Percentiles rank a stretch among this genome's conserved stretches.
phyloP scores from a whole-genome alignment of 2,329 filamentous ascomycete genomes.

The Nemania diffusa region DNA sequence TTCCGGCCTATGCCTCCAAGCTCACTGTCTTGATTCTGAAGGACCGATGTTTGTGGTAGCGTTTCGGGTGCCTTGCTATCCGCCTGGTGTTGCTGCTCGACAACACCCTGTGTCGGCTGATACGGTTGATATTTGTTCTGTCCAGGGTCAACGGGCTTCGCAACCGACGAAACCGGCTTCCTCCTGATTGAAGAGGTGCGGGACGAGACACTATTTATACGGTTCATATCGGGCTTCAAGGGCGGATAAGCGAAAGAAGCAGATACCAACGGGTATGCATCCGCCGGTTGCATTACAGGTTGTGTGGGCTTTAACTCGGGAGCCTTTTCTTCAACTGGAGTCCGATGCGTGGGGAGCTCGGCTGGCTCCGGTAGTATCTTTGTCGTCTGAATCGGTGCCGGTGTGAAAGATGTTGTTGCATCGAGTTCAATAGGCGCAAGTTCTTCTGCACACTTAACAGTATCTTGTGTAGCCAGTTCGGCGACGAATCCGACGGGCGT shows the following conservation, averaged over 20 bases:
- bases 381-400: slow-evolving; percentile 28
- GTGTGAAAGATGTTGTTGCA: slow-evolving; percentile 38
- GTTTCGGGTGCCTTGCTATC: slow-evolving; percentile 32
- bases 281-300: slow-evolving; percentile 33
- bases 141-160: slow-evolving; percentile 2
- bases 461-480: slow-evolving; percentile 46
- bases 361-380: slow-evolving; percentile 32
- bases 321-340: slow-evolving; percentile 35
- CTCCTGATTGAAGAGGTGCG: background rate
- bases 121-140: slow-evolving; percentile 41
- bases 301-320: slow-evolving; percentile 16
- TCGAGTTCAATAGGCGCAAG: slow-evolving; percentile 49
- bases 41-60: slow-evolving; percentile 40
- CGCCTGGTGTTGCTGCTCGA: slow-evolving; percentile 20
- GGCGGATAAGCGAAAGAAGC: slow-evolving; percentile 48
- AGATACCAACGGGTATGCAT: slow-evolving; percentile 44
- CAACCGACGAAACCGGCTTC: slow-evolving; percentile 24
- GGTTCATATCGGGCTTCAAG: slow-evolving; percentile 24
- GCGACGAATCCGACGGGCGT: slow-evolving; percentile 46
- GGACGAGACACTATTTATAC: slow-evolving; percentile 4
- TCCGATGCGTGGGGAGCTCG: slow-evolving; percentile 43
- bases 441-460: slow-evolving; percentile 48
- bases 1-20: slow-evolving; percentile 40
- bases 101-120: slow-evolving; percentile 33
- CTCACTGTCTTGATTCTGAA: slow-evolving; percentile 46